Evolutionary conservation across 1,284 basidiomycete genomes (phyloP), one percentile per base, ranked within the genome.

Genomic region (Ceratobasidium sp.): DNA sequence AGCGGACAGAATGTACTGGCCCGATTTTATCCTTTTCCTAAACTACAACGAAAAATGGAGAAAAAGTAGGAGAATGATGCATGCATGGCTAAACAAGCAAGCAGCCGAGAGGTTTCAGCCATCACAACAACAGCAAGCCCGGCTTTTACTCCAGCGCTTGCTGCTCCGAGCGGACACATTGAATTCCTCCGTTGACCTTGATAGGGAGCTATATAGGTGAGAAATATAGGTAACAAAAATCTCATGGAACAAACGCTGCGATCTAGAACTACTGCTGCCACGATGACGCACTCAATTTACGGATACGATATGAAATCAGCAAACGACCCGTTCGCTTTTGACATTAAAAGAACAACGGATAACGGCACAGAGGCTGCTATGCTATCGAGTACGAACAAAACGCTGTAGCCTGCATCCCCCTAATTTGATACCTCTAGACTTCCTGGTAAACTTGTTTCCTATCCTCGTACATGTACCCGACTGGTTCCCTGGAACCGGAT

Each of bases 61-160:
- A 14, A 74, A 74, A 18, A 74, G 76, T 64, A 76, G 79, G 3
- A 53, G 73, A 32, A 32, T 78, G 26, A 73, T 79, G 50, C 78
- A 79, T 46, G 74, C 76, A 6, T 73, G 72, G 41, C 77, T 79
- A 60, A 72, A 80, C 46, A 71, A 79, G 46, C 58, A 67, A 16
- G 76, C 73, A 0, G 45, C 73, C 59, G 60, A 73, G 1, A 50
- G 71, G 0, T 55, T 75, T 34, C 76, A 14, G 71, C 50, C 8
- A 48, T 76, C 18, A 77, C 79, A 46, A 78, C 36, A 57, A 18
- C 55, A 34, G 16, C 43, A 70, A 34, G 43, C 67, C 18, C 36
- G 67, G 1, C 43, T 36, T 23, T 50, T 70, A 5, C 43, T 70
- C 12, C 53, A 32, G 43, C 36, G 50, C 36, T 39, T 58, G 18